Base-by-base conservation (phyloP, 495 filamentous ascomycete species). In the Aspergillus egyptiacus region DNA sequence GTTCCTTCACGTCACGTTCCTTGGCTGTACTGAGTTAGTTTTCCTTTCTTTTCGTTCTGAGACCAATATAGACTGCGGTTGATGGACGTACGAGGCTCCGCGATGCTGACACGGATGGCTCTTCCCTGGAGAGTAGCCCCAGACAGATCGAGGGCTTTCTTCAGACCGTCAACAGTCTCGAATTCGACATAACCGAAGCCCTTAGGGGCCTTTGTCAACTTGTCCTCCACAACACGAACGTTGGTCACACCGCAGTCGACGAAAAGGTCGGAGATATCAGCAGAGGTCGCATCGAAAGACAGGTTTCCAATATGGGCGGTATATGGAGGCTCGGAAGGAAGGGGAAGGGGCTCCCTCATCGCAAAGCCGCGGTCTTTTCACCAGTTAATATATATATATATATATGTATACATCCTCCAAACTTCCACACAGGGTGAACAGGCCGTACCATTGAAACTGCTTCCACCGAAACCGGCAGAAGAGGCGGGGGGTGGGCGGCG, bases 171-270 rank as follows among this genome's bases (percentile, higher is more conserved):
- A 14, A 91, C 74, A 32, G 83, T 85, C 48, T 75, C 83, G 60
- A 96, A 98, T 61, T 97, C 94, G 40, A 94, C 90, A 68, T 98
- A 98, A 34, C 90, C 93, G 61, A 98, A 98, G 32, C 93, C 93
- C 76, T 98, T 98, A 37, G 93, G 93, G 59, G 86, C 86, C 54
- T 83, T 79, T 56, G 89, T 87, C 66, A 94, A 72, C 62, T 89
- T 91, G 68, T 98, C 93, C 69, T 95, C 91, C 51, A 97, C 93
- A 54, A 98, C 89, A 57, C 93, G 86, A 46, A 98, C 89, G 59
- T 81, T 96, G 13, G 83, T 85, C 55, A 94, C 82, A 45, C 85
- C 74, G 68, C 93, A 98, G 25, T 74, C 87, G 23, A 74, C 64
- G 63, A 98, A 95, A 58, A 97, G 93, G 6, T 87, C 86, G 51